Evolutionary conservation across 2,329 filamentous ascomycete genomes (phyloP).

Genomic region (Xylaria sp.): DNA sequence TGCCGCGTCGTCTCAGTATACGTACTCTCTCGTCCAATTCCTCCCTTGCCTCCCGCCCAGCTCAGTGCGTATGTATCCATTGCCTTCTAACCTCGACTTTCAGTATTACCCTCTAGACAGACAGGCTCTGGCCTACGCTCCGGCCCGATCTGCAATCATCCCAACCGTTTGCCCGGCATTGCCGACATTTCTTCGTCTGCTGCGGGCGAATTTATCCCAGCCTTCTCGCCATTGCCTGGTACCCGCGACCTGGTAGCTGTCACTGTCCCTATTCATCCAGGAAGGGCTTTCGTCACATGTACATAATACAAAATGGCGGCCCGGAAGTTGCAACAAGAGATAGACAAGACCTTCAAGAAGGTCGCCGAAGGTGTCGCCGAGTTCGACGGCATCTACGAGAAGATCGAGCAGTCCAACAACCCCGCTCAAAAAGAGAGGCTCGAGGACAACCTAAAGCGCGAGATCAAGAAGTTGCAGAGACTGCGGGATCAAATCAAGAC

Average conservation of each 20-base stretch:
- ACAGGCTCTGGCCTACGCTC: slow-evolving; percentile 5
- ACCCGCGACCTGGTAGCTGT: not conserved
- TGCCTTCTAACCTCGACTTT: slow-evolving; percentile 6
- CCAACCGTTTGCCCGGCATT: not conserved
- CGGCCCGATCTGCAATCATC: not conserved
- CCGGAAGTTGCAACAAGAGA: slow-evolving; percentile 95
- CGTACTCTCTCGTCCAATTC: not conserved
- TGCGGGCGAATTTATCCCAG: not conserved
- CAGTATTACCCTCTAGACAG: slow-evolving; percentile 10
- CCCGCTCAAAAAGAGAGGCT: slow-evolving; percentile 97
- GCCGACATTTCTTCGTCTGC: not conserved
- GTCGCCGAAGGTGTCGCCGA: slow-evolving; percentile 89
- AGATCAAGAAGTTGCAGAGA: slow-evolving; percentile 99
- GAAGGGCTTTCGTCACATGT: slow-evolving; percentile 24
- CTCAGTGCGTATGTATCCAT: slow-evolving; percentile 2
- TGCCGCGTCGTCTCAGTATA: not conserved
- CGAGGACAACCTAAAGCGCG: slow-evolving; percentile 96
- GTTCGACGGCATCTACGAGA: slow-evolving; percentile 96
- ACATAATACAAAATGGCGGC: slow-evolving; percentile 74
- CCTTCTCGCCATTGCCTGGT: not conserved
- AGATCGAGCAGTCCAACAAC: slow-evolving; percentile 92
- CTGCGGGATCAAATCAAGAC: slow-evolving; percentile 99
- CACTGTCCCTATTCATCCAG: not conserved
- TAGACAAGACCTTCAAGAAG: slow-evolving; percentile 99
- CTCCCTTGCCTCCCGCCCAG: not conserved